A percentile compares a stretch with the other conserved stretches of the same genome.
These are phyloP conservation scores for Ustilago loliicola DNA, from an alignment of 1,284 basidiomycete genomes.

Conservation along the genomic window DNA sequence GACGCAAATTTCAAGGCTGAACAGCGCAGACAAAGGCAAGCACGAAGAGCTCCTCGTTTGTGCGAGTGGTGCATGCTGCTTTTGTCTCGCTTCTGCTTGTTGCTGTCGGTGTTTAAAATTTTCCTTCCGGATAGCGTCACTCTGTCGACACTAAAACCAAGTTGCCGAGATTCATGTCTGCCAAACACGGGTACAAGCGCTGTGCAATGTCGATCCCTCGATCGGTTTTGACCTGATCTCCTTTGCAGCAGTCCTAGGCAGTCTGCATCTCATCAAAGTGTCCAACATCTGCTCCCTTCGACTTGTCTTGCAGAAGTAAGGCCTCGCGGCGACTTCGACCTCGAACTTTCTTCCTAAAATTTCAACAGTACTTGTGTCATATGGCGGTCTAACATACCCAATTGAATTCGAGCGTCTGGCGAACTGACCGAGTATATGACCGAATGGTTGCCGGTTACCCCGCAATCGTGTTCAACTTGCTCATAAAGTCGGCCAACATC, in stretches of 20 bases:
- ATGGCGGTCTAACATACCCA: background rate
- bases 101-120: conserved; percentile 14
- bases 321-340: background rate
- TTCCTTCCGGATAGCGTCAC: conserved; percentile 1
- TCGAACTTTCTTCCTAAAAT: background rate
- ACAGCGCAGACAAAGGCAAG: background rate
- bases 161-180: background rate
- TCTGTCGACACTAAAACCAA: background rate
- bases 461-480: background rate
- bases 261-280: background rate
- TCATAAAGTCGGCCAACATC: no score
- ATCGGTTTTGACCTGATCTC: background rate
- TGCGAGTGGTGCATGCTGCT: conserved; percentile 1
- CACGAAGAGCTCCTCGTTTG: background rate
- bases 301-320: background rate
- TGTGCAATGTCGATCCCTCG: conserved; percentile 1
- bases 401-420: background rate
- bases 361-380: background rate
- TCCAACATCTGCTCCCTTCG: no score
- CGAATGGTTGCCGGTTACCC: conserved; percentile 5
- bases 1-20: background rate
- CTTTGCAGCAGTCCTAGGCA: background rate
- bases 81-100: conserved; percentile 3
- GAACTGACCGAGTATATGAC: background rate
- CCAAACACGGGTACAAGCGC: background rate